A percentile compares a stretch with the other conserved stretches of the same genome.
Evolutionary conservation across 805 yeast species (phyloP).

Genomic region (Brettanomyces custersianus): DNA sequence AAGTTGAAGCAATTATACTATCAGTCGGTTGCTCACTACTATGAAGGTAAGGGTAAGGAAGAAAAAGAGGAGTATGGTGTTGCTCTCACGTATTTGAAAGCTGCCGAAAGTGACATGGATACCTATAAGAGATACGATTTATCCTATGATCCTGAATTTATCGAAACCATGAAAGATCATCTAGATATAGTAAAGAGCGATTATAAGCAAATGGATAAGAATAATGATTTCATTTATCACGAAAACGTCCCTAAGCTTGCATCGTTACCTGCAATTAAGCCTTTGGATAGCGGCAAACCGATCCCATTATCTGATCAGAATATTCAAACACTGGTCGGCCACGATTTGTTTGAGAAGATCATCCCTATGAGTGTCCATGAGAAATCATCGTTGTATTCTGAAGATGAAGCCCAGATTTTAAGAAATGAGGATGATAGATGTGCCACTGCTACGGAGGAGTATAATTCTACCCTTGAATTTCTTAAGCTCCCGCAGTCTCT

Average conservation of each 20-base stretch:
- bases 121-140: slow-evolving; percentile 13
- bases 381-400: slow-evolving; percentile 79
- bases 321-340: slow-evolving; percentile 37
- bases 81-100: slow-evolving; percentile 44
- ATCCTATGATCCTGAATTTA: slow-evolving; percentile 17
- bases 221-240: slow-evolving; percentile 86
- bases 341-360: slow-evolving; percentile 64
- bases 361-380: slow-evolving; percentile 86
- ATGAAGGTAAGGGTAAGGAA: slow-evolving; percentile 49
- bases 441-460: slow-evolving; percentile 73
- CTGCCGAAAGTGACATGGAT: slow-evolving; percentile 31
- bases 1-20: slow-evolving; percentile 48
- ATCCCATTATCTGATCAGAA: slow-evolving; percentile 41
- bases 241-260: slow-evolving; percentile 57
- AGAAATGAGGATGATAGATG: slow-evolving; percentile 66
- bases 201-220: slow-evolving; percentile 46
- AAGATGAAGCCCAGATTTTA: slow-evolving; percentile 71
- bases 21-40: slow-evolving; percentile 49
- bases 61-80: slow-evolving; percentile 57
- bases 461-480: slow-evolving; percentile 70
- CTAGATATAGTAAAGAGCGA: slow-evolving; percentile 16
- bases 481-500: slow-evolving; percentile 66
- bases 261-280: slow-evolving; percentile 55
- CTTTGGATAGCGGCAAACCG: slow-evolving; percentile 59
- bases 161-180: slow-evolving; percentile 23